Conservation (phyloP, 2,329 filamentous ascomycete genomes). For the Didymella segeticola region DNA sequence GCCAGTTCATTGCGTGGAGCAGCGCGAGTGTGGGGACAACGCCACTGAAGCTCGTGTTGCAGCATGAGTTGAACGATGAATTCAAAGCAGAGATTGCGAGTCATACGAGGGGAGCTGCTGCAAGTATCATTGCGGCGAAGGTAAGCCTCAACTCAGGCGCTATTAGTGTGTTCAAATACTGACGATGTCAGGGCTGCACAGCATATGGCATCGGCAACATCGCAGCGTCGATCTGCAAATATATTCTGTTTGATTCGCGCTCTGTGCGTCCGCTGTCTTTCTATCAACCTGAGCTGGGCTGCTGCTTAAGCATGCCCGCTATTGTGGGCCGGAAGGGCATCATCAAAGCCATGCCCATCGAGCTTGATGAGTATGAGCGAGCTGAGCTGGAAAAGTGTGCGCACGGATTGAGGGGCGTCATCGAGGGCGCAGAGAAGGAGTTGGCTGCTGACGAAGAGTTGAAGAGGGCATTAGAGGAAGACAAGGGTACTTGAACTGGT, state of each 20-base stretch:
- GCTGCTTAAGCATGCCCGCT: conserved; percentile 59
- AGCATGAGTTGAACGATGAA: conserved; percentile 24
- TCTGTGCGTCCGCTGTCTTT: conserved; percentile 59
- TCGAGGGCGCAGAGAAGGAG: conserved; percentile 49
- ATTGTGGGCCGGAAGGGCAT: conserved; percentile 58
- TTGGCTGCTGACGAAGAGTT: conserved; percentile 35
- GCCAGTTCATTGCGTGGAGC: conserved; percentile 58
- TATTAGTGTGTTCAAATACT: no score
- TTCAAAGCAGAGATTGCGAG: conserved; percentile 49
- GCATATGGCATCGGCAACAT: conserved; percentile 60
- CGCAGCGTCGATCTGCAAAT: conserved; percentile 57
- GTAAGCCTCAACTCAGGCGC: no score
- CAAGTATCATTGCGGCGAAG: conserved; percentile 58
- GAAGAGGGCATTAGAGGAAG: conserved; percentile 33
- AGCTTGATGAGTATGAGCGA: conserved; percentile 45
- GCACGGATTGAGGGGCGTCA: conserved; percentile 43
- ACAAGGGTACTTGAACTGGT: conserved; percentile 18
- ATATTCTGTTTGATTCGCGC: conserved; percentile 57
- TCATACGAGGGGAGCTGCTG: conserved; percentile 57
- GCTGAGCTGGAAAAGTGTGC: conserved; percentile 45
- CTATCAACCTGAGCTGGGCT: conserved; percentile 56
- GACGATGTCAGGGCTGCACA: conserved; percentile 49
- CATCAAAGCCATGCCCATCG: conserved; percentile 47
- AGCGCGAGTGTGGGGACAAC: conserved; percentile 53
- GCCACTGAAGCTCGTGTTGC: conserved; percentile 48